A percentile compares a stretch with the other conserved stretches of the same genome.
Conservation (phyloP, 106 monocot genomes). For the Narthecium ossifragum region DNA sequence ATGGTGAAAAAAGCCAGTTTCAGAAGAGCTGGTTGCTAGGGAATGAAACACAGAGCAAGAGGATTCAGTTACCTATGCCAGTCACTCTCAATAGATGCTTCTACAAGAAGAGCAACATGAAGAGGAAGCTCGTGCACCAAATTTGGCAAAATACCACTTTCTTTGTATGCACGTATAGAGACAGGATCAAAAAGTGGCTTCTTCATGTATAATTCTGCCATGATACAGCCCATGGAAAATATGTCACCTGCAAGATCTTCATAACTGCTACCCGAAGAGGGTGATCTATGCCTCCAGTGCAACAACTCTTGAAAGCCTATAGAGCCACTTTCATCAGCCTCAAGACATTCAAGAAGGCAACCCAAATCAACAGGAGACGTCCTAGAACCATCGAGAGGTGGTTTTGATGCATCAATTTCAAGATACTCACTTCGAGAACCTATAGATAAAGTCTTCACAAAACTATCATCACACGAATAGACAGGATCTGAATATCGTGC, state of each 20-base stretch:
- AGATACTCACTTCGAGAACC: slow-evolving; percentile 1
- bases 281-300: slow-evolving; percentile 50
- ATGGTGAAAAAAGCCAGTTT: too few species aligned
- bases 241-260: slow-evolving; percentile 60
- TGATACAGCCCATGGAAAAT: slow-evolving; percentile 81
- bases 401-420: slow-evolving; percentile 10
- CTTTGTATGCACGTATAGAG: slow-evolving; percentile 60
- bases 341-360: slow-evolving; percentile 64
- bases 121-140: slow-evolving; percentile 65
- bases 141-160: slow-evolving; percentile 54
- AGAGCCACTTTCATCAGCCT: slow-evolving; percentile 41
- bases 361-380: slow-evolving; percentile 33
- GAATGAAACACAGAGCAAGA: too few species aligned
- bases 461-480: slow-evolving; percentile 31
- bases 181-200: slow-evolving; percentile 78
- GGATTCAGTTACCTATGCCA: slow-evolving; percentile 96
- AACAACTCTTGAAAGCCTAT: slow-evolving; percentile 62
- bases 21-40: too few species aligned
- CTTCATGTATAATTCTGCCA: slow-evolving; percentile 81
- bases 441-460: slow-evolving; percentile 1
- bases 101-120: slow-evolving; percentile 65
- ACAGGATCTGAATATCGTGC: slow-evolving; percentile 48
- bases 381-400: not conserved
- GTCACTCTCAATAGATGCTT: slow-evolving; percentile 67
- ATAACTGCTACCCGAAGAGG: slow-evolving; percentile 27